Base-by-base conservation (phyloP, 805 yeast species). In the Saccharomycopsis capsularis region DNA sequence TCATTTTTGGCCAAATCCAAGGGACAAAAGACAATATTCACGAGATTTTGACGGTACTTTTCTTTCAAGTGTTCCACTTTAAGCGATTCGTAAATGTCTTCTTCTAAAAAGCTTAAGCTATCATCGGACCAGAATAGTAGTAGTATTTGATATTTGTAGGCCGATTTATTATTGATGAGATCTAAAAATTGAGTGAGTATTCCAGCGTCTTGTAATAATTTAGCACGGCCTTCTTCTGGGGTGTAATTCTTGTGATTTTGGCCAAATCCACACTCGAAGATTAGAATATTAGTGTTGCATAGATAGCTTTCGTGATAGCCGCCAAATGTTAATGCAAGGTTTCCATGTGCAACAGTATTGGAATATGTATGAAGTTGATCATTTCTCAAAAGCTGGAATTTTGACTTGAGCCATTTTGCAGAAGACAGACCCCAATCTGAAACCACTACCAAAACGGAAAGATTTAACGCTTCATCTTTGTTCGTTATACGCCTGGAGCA, bases 181-280 rank as follows among this genome's bases (percentile, higher is more conserved):
- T 65, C 58, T 4, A 68, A 47, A 3, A 74, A 59, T 50, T 69
- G 69, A 15, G 52, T 55, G 30, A 76, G 60, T 5, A 66, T 62
- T 3, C 52, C 51, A 22, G 64, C 57, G 51, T 75, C 80, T n/a
- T 66, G 44, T 9, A 48, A 48, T 23, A 74, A 57, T 52, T 72
- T 74, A 4, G 57, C 60, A n/a, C 53, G 45, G 22, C 55, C 53
- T 7, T 50, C 39, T 4, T 40, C 32, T 16, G 55, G 56, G 3
- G 27, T n/a, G 25, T 39, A 40, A 32, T 34, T 2, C 24, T 16
- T 40, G 41, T 35, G 57, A 6, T 55, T 46, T 19, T 60, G 57
- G 2, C 65, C 56, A 22, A 72, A 56, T 2, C 85, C 85, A 54
- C 80, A 68, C 54, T 78, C 81, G 56, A 79, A 67, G 3, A 81